Percentiles rank a stretch among this genome's conserved stretches.
phyloP scores from a whole-genome alignment of 2,329 filamentous ascomycete species.

The Zymoseptoria passerinii region DNA sequence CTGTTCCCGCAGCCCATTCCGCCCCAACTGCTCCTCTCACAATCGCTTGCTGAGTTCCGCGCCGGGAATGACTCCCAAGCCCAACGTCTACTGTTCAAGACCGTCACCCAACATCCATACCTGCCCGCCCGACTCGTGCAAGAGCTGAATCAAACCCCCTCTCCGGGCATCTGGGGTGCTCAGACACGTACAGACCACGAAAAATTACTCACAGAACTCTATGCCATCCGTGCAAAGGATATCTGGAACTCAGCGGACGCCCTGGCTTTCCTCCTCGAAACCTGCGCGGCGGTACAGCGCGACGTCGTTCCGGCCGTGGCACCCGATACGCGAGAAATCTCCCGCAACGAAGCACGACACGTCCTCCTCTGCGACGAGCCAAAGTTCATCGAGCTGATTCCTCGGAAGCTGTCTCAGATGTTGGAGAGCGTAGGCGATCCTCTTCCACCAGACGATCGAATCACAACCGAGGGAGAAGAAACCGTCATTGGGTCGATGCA shows the following conservation, averaged over 20 bases:
- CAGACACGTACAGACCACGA: constrained; percentile 57
- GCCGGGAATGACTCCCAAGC: constrained; percentile 58
- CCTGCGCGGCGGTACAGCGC: constrained; percentile 47
- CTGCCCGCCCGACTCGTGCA: constrained; percentile 73
- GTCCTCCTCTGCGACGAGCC: constrained; percentile 70
- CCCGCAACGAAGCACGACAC: constrained; percentile 59
- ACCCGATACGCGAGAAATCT: constrained; percentile 33
- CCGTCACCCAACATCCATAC: constrained; percentile 74
- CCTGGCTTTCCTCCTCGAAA: constrained; percentile 59
- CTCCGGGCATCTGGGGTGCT: constrained; percentile 75
- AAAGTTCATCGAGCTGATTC: constrained; percentile 60
- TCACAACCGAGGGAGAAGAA: constrained; percentile 4
- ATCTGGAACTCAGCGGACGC: constrained; percentile 76
- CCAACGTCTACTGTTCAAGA: constrained; percentile 54
- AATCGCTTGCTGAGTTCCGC: constrained; percentile 68
- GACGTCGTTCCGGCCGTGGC: constrained; percentile 35
- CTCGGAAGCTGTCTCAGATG: constrained; percentile 53
- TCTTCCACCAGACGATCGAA: constrained; percentile 56
- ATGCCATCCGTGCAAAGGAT: constrained; percentile 67
- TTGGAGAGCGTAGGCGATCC: constrained; percentile 73
- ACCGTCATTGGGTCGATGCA: neutral
- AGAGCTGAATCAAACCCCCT: constrained; percentile 67
- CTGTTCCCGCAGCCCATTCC: constrained; percentile 40
- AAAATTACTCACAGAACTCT: constrained; percentile 64
- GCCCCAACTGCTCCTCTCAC: constrained; percentile 60